Evolutionary conservation across 768 basidiomycete genomes (phyloP).

Genomic region (Sarcodon sp.): DNA sequence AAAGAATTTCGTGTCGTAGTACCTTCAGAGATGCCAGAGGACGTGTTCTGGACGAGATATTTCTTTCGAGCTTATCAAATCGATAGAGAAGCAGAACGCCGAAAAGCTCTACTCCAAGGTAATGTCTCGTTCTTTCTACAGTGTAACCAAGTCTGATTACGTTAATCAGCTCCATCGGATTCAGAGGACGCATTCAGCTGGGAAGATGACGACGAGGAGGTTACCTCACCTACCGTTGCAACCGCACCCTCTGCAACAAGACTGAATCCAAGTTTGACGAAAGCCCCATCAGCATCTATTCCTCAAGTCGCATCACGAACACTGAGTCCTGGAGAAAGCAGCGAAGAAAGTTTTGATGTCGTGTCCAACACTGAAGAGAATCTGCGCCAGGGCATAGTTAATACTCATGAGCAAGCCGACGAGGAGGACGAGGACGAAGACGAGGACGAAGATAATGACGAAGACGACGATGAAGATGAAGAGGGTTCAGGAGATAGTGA

Average conservation of each 20-base stretch:
- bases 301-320: slow-evolving; percentile 1
- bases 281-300: neutral
- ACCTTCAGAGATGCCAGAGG: slow-evolving; percentile 46
- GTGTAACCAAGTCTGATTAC: neutral
- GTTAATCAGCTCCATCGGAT: slow-evolving; percentile 36
- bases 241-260: neutral
- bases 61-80: slow-evolving; percentile 85
- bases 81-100: slow-evolving; percentile 60
- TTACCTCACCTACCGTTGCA: slow-evolving; percentile 11
- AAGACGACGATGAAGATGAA: slow-evolving; percentile 4
- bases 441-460: slow-evolving; percentile 14
- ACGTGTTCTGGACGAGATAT: slow-evolving; percentile 78
- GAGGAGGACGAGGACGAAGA: slow-evolving; percentile 9
- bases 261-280: neutral
- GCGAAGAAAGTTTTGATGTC: slow-evolving; percentile 23
- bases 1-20: slow-evolving; percentile 30
- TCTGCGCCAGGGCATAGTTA: slow-evolving; percentile 3
- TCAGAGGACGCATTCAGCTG: slow-evolving; percentile 85
- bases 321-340: slow-evolving; percentile 16
- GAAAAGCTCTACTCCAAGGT: slow-evolving; percentile 71
- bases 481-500: slow-evolving; percentile 10
- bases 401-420: slow-evolving; percentile 2
- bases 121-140: slow-evolving; percentile 7
- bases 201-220: slow-evolving; percentile 87
- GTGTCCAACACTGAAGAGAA: slow-evolving; percentile 12